Percentiles rank a stretch among this genome's conserved stretches.
phyloP scores from a whole-genome alignment of 352 stramenopile species.

The Blastocystis sp. region DNA sequence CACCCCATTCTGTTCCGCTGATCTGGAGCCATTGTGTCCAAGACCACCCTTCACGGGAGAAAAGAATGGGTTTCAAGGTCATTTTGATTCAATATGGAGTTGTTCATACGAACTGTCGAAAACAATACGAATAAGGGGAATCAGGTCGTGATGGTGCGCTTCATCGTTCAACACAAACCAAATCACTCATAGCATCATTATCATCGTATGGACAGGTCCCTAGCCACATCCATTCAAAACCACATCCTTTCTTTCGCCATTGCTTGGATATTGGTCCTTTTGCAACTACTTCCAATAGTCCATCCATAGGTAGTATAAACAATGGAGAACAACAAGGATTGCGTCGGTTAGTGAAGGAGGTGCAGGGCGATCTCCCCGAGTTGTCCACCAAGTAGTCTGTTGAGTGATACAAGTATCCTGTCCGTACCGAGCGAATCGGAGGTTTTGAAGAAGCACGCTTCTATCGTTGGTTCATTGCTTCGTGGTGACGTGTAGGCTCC shows the following conservation, averaged over 20 bases:
- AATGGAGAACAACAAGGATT: background rate
- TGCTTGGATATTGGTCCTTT: background rate
- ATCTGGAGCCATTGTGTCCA: background rate
- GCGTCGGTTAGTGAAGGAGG: background rate
- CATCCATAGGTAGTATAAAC: background rate
- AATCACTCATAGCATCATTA: too few relatives aligned
- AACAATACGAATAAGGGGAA: too few relatives aligned
- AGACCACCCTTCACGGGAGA: background rate
- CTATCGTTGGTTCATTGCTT: slow-evolving; percentile 7
- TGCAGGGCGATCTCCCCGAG: slow-evolving; percentile 48
- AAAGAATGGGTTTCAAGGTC: background rate
- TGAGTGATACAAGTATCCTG: slow-evolving; percentile 56
- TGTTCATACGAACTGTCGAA: too few relatives aligned
- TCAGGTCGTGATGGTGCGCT: too few relatives aligned
- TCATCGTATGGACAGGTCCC: too few relatives aligned
- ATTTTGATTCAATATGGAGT: too few relatives aligned
- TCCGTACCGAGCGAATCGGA: slow-evolving; percentile 7
- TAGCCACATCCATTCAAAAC: background rate
- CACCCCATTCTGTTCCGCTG: background rate
- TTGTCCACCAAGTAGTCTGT: slow-evolving; percentile 21
- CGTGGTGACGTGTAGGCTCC: slow-evolving; percentile 2
- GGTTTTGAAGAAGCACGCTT: slow-evolving; percentile 29
- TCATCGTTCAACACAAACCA: too few relatives aligned
- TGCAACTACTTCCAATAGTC: background rate
- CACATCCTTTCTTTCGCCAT: background rate